Base-by-base conservation (phyloP, 768 basidiomycete genomes). In the Lactifluus hygrophoroides region DNA sequence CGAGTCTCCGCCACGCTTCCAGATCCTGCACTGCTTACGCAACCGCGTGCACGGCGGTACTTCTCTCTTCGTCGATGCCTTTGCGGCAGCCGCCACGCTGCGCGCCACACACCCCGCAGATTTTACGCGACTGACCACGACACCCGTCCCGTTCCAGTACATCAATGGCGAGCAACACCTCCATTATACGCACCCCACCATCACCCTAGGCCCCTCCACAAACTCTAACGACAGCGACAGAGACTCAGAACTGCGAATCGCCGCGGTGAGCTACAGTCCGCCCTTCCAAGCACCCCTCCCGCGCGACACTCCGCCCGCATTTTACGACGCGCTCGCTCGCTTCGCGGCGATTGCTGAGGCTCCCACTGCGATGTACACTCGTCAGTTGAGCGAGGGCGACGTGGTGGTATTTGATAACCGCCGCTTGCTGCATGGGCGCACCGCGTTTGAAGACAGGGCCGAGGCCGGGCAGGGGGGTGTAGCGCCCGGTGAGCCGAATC, bases 391-490 rank as follows among this genome's bases (percentile, higher is more conserved):
- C 30, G 90, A 94, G 71, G 91, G 92, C 30, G 91, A 95, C 60
- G 85, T 85, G 5, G 92, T 89, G 19, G 51, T 95, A 10, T 99
- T 99, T 64, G 94, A 97, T 68, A 99, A 98, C 66, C 77, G 94
- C 25, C 76, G 95, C 16, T 83, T 95, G 3, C 69, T 97, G 59
- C 95, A 99, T 69, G 92, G 89, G 0, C 75, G 95, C 23, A 88
- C 85, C 0, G 85, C 84, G 13, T 98, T 97, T 67, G 54, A 66
- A n/a, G 74, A 78, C 35, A n/a, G 28, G 35, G 3, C 35, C 3
- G 35, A 21, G 35, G 3, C 35, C 3, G 35, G 27, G 8, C n/a
- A 19, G 3, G 73, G 75, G 25, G 67, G 65, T 10, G 58, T 58
- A 27, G 66, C 65, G 52, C 70, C 68, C 16, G 74, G 66, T 5